Base-by-base conservation (phyloP, 2,329 filamentous ascomycete genomes). In the Scedosporium aurantiacum region DNA sequence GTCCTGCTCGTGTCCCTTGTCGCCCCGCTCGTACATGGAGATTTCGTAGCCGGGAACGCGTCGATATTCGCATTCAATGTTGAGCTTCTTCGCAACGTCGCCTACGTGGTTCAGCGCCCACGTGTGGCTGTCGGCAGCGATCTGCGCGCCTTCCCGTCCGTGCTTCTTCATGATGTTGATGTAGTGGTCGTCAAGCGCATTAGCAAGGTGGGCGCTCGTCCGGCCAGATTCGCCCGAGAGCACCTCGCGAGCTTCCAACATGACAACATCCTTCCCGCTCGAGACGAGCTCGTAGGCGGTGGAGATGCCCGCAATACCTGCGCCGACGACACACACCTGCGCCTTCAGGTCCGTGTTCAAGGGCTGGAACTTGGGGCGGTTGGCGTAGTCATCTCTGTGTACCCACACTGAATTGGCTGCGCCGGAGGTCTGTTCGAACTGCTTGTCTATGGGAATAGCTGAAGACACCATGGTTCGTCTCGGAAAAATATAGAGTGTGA, bases 61-160 rank as follows among this genome's bases (percentile, higher is more conserved):
- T 5, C 81, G 76, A 66, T 82, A 84, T 64, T 83, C 81, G 69
- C 82, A 84, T 0, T 83, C 79, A 37, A 84, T 80, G 3, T 74
- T 75, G 5, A 82, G 70, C 63, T 78, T 67, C 61, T 73, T 71
- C 0, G 76, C 70, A 2, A 84, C 71, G 62, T 83, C 75, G 0
- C 79, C 81, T 0, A 84, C 73, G 0, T 74, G 75, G 23, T 79
- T 72, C 10, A 82, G 65, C 0, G 80, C 82, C 78, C 80, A 84
- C 0, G 73, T 72, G 61, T 84, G 81, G 27, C 79, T 82, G 16
- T 84, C 79, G 0, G 79, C 80, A 0, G 79, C 79, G 0, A 70
- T 65, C 61, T 73, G 73, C 0, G 81, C 80, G 1, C 79, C 79
- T 0, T 74, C 69, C 21, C 76, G 68, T 0, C 81, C 80, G 58